Evolutionary conservation across 192 early-diverging fungal species (phyloP), one percentile per base, ranked within the genome.

Genomic region (Linnemannia exigua): DNA sequence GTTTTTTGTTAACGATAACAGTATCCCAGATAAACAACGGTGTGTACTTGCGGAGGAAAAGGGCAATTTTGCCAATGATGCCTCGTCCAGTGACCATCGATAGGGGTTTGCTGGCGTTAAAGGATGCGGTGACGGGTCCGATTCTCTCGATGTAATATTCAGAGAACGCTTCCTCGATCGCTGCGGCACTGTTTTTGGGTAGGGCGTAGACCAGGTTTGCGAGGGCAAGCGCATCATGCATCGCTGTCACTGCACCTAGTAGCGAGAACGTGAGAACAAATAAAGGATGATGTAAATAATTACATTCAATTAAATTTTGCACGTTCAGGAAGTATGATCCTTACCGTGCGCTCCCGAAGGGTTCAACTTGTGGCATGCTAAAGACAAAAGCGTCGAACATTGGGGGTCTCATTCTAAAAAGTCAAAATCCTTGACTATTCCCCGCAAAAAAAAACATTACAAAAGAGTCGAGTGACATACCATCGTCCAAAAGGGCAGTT

Each of bases 401-500:
- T n/a, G n/a, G n/a, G n/a, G n/a, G n/a, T n/a, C n/a, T n/a, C n/a
- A n/a, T n/a, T n/a, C n/a, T n/a, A n/a, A n/a, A n/a, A n/a, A n/a
- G n/a, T n/a, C n/a, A n/a, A n/a, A n/a, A n/a, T n/a, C n/a, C n/a
- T n/a, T n/a, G 44, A 4, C 44, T 46, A 46, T 46, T 46, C 4
- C 44, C 44, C 44, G 44, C 6, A 8, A 46, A 46, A n/a, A n/a
- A n/a, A n/a, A n/a, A n/a, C n/a, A n/a, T n/a, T n/a, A n/a, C n/a
- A n/a, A n/a, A n/a, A n/a, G n/a, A n/a, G n/a, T n/a, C n/a, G n/a
- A n/a, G n/a, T n/a, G n/a, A 46, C 75, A 31, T 76, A 76, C 75
- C 75, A 47, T 76, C 75, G 3, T 63, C 75, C 5, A 76, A 12
- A 4, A 76, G 75, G 31, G 48, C 75, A 2, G 63, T 76, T 19